phyloP scores from a whole-genome alignment of 805 yeast genomes.

The Diddensiella transvaalensis region DNA sequence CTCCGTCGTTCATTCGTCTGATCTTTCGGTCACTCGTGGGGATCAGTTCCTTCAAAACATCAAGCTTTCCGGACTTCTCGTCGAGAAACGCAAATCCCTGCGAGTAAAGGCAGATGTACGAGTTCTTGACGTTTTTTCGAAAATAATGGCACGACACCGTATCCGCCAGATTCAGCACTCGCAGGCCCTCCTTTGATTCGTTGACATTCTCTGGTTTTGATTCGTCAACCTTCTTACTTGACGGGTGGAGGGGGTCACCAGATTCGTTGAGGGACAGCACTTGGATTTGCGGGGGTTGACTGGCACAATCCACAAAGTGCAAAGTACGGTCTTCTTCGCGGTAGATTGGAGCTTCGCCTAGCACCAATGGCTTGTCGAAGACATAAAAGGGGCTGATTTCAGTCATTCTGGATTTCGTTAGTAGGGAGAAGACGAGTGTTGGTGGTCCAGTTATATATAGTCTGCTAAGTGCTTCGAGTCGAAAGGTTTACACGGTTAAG shows the following conservation, averaged over 20 bases:
- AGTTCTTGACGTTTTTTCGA: slow-evolving; percentile 30
- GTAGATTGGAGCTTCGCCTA: slow-evolving; percentile 38
- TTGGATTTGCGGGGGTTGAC: slow-evolving; percentile 29
- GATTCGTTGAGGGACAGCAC: slow-evolving; percentile 28
- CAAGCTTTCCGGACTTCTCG: slow-evolving; percentile 34
- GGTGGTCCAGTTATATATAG: too few species aligned
- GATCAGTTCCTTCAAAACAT: slow-evolving; percentile 32
- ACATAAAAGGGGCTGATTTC: slow-evolving; percentile 11
- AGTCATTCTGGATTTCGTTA: too few species aligned
- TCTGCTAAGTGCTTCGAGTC: too few species aligned
- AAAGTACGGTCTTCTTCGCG: slow-evolving; percentile 33
- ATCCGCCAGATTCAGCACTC: slow-evolving; percentile 27
- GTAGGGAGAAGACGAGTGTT: too few species aligned
- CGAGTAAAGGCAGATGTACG: slow-evolving; percentile 33
- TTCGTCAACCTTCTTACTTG: slow-evolving; percentile 6
- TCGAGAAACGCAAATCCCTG: slow-evolving; percentile 36
- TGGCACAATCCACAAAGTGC: slow-evolving; percentile 35
- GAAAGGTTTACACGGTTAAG: neutral
- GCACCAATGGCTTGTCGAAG: slow-evolving; percentile 28
- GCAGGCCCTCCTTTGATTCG: slow-evolving; percentile 25
- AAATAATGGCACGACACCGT: slow-evolving; percentile 34
- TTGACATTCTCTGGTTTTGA: slow-evolving; percentile 19
- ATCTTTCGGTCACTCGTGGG: slow-evolving; percentile 27
- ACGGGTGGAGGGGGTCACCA: slow-evolving; percentile 26
- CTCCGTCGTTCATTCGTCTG: slow-evolving; percentile 73